phyloP scores from a whole-genome alignment of 345 rosid genomes.

The Eucalyptus viminalis region DNA sequence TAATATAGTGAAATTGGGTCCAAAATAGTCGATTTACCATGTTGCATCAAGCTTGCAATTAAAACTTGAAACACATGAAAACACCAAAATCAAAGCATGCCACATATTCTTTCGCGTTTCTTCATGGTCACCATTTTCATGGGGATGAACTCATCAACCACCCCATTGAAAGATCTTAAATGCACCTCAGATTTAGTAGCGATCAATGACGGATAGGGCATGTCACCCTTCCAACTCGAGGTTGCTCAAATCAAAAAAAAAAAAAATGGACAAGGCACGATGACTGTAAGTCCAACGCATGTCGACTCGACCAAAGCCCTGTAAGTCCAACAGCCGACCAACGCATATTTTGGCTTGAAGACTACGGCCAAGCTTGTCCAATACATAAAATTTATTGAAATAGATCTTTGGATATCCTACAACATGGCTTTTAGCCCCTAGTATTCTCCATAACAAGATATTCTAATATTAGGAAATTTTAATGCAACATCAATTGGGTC shows the following conservation, averaged over 20 bases:
- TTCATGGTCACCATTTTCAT: neutral
- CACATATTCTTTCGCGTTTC: neutral
- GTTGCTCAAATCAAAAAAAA: no score
- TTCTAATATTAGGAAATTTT: neutral
- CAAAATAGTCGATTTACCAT: neutral
- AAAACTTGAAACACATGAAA: rapidly evolving
- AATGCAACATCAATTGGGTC: neutral
- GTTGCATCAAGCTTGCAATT: neutral
- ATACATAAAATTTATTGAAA: no score
- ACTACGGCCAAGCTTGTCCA: no score
- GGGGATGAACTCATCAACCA: neutral
- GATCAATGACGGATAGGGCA: rapidly evolving
- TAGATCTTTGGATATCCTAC: neutral
- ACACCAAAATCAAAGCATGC: neutral
- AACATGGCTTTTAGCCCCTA: neutral
- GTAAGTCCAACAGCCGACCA: neutral
- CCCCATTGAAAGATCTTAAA: neutral
- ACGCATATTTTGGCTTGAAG: neutral
- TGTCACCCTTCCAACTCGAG: no score
- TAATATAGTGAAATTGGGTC: neutral
- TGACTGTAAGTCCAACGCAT: no score
- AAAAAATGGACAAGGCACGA: no score
- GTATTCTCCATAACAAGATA: no score
- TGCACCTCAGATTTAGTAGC: neutral
- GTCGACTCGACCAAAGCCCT: neutral